phyloP scores from a whole-genome alignment of 495 filamentous ascomycete species.

The Penicillium longicatenatum region DNA sequence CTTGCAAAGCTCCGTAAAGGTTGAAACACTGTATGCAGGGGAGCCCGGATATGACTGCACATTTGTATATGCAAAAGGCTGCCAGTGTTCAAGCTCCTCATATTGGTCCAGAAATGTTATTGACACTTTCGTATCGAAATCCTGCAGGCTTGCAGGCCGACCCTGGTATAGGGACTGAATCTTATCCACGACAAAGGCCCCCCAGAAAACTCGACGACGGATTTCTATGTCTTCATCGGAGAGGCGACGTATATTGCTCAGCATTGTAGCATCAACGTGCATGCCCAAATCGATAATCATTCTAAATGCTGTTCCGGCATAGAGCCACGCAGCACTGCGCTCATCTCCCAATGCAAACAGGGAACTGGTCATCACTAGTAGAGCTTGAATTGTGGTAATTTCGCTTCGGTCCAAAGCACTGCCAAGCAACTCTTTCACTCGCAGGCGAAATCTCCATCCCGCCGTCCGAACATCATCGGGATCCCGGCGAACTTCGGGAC shows the following conservation, averaged over 20 bases:
- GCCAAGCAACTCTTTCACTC: constrained; percentile 32
- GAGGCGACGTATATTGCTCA: constrained; percentile 18
- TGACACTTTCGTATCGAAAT: constrained; percentile 30
- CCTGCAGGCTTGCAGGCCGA: constrained; percentile 29
- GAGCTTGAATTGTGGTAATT: constrained; percentile 35
- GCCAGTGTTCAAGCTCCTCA: constrained; percentile 40
- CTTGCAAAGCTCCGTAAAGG: constrained; percentile 29
- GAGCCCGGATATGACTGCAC: constrained; percentile 18
- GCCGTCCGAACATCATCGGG: constrained; percentile 26
- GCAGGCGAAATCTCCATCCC: constrained; percentile 30
- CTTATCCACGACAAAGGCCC: constrained; percentile 42
- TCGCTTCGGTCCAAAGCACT: constrained; percentile 28
- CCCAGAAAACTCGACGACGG: constrained; percentile 45
- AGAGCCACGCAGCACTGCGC: constrained; percentile 38
- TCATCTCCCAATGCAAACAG: constrained; percentile 32
- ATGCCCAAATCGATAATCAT: constrained; percentile 46
- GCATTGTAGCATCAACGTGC: constrained; percentile 31
- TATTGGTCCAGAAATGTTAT: constrained; percentile 31
- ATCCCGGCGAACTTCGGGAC: constrained; percentile 34
- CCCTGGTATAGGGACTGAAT: constrained; percentile 41
- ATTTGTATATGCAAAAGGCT: constrained; percentile 23
- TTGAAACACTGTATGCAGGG: constrained; percentile 28
- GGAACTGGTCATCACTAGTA: constrained; percentile 31
- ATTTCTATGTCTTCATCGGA: constrained; percentile 41
- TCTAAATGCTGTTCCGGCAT: constrained; percentile 36